Evolutionary conservation across 345 rosid species (phyloP).

Genomic region (Schrenkiella parvula): DNA sequence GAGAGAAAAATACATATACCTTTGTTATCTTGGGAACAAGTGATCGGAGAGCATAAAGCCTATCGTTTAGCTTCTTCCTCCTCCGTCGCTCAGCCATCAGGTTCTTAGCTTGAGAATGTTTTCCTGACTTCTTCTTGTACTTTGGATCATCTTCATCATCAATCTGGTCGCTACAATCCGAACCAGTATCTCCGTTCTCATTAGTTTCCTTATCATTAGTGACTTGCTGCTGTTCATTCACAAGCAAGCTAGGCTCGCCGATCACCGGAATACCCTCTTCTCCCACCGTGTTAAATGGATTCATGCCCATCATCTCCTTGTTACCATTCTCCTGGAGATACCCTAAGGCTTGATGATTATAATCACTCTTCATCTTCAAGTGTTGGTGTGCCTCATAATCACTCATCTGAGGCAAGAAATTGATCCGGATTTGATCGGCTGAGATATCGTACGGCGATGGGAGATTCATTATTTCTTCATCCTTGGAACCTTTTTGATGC

Average conservation of each 20-base stretch:
- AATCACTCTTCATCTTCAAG: slow-evolving; percentile 34
- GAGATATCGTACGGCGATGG: slow-evolving; percentile 42
- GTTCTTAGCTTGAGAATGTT: slow-evolving; percentile 66
- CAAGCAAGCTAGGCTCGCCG: slow-evolving; percentile 38
- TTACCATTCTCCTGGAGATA: slow-evolving; percentile 26
- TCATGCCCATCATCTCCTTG: slow-evolving; percentile 34
- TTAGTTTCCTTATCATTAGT: slow-evolving; percentile 40
- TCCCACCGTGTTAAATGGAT: slow-evolving; percentile 19
- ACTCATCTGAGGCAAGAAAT: slow-evolving; percentile 45
- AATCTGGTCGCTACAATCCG: slow-evolving; percentile 75
- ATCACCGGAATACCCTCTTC: slow-evolving; percentile 39
- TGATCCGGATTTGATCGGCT: slow-evolving; percentile 40
- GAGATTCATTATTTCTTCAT: slow-evolving; percentile 37
- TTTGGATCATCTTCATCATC: slow-evolving; percentile 65
- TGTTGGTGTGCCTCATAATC: slow-evolving; percentile 32
- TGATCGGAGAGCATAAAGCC: slow-evolving; percentile 73
- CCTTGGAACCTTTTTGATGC: slow-evolving; percentile 27
- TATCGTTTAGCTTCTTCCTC: slow-evolving; percentile 88
- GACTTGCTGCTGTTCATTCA: slow-evolving; percentile 35
- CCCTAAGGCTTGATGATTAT: slow-evolving; percentile 30
- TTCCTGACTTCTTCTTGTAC: slow-evolving; percentile 45
- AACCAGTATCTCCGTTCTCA: slow-evolving; percentile 60
- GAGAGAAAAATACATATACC: slow-evolving; percentile 30
- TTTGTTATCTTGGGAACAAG: slow-evolving; percentile 82
- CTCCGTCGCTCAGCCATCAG: slow-evolving; percentile 85